Conservation (phyloP, 371 early-diverging fungal genomes). For the Umbelopsis sp. region DNA sequence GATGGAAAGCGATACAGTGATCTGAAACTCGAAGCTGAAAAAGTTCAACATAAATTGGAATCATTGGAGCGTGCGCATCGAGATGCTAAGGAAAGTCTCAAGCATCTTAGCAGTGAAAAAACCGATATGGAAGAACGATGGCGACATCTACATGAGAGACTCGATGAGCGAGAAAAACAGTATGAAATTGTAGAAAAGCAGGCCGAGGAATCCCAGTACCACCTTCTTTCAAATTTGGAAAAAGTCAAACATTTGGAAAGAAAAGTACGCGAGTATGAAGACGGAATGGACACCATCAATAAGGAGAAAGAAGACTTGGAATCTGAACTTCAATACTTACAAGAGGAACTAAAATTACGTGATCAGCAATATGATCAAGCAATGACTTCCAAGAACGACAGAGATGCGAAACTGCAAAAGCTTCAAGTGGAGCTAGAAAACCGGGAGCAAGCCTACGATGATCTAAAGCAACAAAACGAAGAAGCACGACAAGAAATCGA, state of each 20-base stretch:
- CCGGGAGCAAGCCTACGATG: background rate
- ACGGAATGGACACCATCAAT: background rate
- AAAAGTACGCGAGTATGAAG: constrained; percentile 5
- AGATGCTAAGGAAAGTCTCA: background rate
- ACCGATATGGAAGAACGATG: constrained; percentile 15
- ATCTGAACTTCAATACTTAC: background rate
- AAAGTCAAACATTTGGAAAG: constrained; percentile 10
- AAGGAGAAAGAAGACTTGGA: background rate
- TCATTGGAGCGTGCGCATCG: constrained; percentile 11
- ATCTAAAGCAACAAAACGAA: background rate
- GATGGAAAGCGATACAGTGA: constrained; percentile 13
- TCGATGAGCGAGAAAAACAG: constrained; percentile 13
- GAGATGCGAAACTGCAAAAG: background rate
- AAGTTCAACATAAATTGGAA: constrained; percentile 5
- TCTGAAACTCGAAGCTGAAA: background rate
- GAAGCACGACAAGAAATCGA: background rate
- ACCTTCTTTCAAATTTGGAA: constrained; percentile 15
- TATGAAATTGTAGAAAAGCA: constrained; percentile 13
- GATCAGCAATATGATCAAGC: constrained; percentile 11
- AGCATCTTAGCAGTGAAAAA: constrained; percentile 8
- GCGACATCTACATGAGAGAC: background rate
- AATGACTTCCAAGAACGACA: background rate
- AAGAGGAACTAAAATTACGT: background rate
- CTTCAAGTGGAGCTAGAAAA: background rate
- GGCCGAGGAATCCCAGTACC: constrained; percentile 4